phyloP scores from a whole-genome alignment of 768 basidiomycete species.

The Tephrocybe sp. region DNA sequence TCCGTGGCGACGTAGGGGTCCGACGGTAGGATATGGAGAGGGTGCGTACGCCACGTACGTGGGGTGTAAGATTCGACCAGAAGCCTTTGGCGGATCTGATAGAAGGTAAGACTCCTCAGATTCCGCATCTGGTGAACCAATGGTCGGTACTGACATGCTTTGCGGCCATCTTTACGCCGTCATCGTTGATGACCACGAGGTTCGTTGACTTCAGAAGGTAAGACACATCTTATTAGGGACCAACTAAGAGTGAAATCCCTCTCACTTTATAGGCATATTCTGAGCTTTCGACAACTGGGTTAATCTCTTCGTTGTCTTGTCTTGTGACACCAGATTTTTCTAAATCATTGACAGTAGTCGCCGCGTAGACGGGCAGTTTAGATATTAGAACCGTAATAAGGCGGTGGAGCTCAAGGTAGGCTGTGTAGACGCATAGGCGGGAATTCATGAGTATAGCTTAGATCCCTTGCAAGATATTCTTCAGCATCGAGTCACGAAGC shows the following conservation, averaged over 20 bases:
- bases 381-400: slow-evolving; percentile 4
- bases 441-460: too few species aligned
- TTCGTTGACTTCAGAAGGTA: slow-evolving; percentile 48
- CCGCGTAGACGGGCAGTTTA: neutral
- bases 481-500: too few species aligned
- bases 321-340: slow-evolving; percentile 29
- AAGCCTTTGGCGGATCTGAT: slow-evolving; percentile 65
- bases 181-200: slow-evolving; percentile 57
- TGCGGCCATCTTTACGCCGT: slow-evolving; percentile 67
- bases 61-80: slow-evolving; percentile 69
- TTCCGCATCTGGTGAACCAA: slow-evolving; percentile 5
- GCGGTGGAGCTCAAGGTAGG: too few species aligned
- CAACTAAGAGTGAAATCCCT: slow-evolving; percentile 2
- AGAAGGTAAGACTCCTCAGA: slow-evolving; percentile 1
- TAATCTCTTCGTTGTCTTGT: slow-evolving; percentile 29
- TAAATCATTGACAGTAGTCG: slow-evolving; percentile 4
- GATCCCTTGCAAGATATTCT: too few species aligned
- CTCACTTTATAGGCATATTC: slow-evolving; percentile 58
- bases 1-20: slow-evolving; percentile 58
- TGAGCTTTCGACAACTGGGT: slow-evolving; percentile 62
- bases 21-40: slow-evolving; percentile 71
- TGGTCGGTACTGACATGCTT: slow-evolving; percentile 47
- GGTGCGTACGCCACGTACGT: slow-evolving; percentile 78
- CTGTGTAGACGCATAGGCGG: too few species aligned
- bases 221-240: slow-evolving; percentile 2